Base-by-base conservation (phyloP, 176 grass and related monocot genomes). In the Carex kokanica region DNA sequence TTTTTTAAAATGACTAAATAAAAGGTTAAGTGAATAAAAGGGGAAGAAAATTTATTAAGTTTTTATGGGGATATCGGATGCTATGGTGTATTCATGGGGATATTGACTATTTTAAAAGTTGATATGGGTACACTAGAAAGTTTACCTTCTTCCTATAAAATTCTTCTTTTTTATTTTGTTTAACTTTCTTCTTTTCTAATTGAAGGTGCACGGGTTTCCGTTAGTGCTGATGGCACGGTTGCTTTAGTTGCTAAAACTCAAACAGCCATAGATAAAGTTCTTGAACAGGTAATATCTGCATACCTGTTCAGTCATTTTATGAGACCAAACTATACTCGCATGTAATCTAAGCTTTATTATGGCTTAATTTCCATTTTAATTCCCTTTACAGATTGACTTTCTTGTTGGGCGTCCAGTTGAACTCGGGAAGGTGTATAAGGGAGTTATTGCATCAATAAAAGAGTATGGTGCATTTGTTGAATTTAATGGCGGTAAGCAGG, bases 381-480 rank as follows among this genome's bases (percentile, higher is more conserved):
- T 64, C 32, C 8, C 8, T 11, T 70, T 86, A 53, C 83, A 98
- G 95, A 86, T 98, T 79, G 93, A 92, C 61, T 93, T 98, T 88
- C 87, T 98, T 8, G 89, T 98, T 64, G 96, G 96, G 12, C 87
- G 86, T 89, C 88, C 93, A 95, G 88, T 95, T 80, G 93, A 95
- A 93, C 83, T 98, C 80, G 91, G 93, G 68, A 74, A 80, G 25
- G 87, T 87, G 25, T 98, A 98, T 53, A 95, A 93, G 88, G 96
- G 96, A 86, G 81, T 90, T 53, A 77, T 98, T 79, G 88, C 87
- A 40, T 91, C 96, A 84, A 86, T 95, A 38, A 98, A 98, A 89
- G 96, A 98, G 69, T 98, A 95, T 67, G 96, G 96, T 8, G 96
- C 93, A 77, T 98, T 98, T 90, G 88, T 98, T 86, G 96, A 98